Percentiles rank a stretch among this genome's conserved stretches.
These are phyloP conservation scores for Microbotryum violaceum DNA, from an alignment of 1,284 basidiomycete genomes.

Conservation along the genomic window DNA sequence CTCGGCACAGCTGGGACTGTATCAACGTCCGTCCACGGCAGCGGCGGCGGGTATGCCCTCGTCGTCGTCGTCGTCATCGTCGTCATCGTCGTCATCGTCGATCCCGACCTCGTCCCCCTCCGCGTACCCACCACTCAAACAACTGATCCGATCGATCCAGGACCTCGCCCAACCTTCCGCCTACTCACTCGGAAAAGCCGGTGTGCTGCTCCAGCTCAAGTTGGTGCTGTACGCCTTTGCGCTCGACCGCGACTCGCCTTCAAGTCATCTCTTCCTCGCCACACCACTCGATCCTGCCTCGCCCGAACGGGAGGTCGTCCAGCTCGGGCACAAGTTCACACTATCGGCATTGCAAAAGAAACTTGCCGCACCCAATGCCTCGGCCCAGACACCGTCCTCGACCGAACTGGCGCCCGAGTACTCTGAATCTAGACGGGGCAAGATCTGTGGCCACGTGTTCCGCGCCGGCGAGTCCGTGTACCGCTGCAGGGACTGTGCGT, in stretches of 20 bases:
- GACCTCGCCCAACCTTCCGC: not conserved
- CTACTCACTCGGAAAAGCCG: not conserved
- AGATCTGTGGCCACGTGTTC: constrained; percentile 37
- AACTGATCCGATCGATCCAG: not conserved
- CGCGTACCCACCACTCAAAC: too few relatives aligned
- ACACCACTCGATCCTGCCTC: not conserved
- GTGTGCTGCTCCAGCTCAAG: not conserved
- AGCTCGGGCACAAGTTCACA: constrained; percentile 1
- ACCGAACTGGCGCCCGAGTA: constrained; percentile 9
- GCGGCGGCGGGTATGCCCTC: too few relatives aligned
- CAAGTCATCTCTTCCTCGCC: not conserved
- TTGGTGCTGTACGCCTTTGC: constrained; percentile 12
- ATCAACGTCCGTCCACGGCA: too few relatives aligned
- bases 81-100: too few relatives aligned
- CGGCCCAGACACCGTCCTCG: not conserved
- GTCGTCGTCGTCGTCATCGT: too few relatives aligned
- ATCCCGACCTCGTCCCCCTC: too few relatives aligned
- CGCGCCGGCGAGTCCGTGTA: constrained; percentile 37
- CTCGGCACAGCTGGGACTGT: too few relatives aligned
- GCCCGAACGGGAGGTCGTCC: constrained; percentile 9
- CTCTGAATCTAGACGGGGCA: constrained; percentile 11
- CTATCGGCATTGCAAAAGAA: not conserved
- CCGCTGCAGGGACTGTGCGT: constrained; percentile 64
- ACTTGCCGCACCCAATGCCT: not conserved
- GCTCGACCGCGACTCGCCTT: not conserved